A percentile compares a stretch with the other conserved stretches of the same genome.
These are phyloP conservation scores for Coniella lustricola DNA, from an alignment of 2,329 filamentous ascomycete species.

Conservation along the genomic window DNA sequence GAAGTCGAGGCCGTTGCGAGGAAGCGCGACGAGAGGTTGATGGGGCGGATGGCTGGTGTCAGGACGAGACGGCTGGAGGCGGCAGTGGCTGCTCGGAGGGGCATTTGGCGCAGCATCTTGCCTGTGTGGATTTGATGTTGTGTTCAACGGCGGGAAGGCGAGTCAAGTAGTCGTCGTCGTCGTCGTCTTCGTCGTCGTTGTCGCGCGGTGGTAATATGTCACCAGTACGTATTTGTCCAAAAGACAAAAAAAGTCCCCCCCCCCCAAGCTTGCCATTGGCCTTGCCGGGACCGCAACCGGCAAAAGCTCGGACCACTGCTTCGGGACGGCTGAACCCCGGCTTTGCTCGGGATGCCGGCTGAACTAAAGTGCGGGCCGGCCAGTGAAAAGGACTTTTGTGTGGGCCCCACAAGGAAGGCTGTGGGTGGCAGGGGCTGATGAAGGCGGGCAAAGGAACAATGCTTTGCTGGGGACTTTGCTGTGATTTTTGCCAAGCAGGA, in stretches of 20 bases:
- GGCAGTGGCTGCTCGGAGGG: conserved; percentile 8
- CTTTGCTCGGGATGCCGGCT: conserved; percentile 1
- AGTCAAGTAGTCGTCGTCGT: not conserved
- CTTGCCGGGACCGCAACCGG: conserved; percentile 9
- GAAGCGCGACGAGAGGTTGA: not conserved
- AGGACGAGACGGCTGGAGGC: conserved; percentile 8
- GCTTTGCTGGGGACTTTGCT: too few relatives aligned
- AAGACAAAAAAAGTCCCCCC: not conserved
- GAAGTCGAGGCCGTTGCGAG: not conserved
- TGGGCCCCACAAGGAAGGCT: conserved; percentile 14
- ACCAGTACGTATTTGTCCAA: not conserved
- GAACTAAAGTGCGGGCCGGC: conserved; percentile 12
- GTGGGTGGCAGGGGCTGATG: conserved; percentile 1
- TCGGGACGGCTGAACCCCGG: not conserved
- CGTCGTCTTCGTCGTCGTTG: not conserved
- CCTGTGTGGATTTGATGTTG: too few relatives aligned
- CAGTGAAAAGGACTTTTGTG: not conserved
- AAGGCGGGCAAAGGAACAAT: conserved; percentile 8
- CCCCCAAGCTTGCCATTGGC: not conserved
- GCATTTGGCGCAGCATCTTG: conserved; percentile 10
- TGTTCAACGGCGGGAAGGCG: too few relatives aligned
- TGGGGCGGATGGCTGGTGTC: not conserved
- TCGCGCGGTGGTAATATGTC: not conserved
- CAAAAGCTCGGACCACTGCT: not conserved
- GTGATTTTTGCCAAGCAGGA: conserved; percentile 12